Base-by-base conservation (phyloP, 441 rosid species). In the Breynia disticha region DNA sequence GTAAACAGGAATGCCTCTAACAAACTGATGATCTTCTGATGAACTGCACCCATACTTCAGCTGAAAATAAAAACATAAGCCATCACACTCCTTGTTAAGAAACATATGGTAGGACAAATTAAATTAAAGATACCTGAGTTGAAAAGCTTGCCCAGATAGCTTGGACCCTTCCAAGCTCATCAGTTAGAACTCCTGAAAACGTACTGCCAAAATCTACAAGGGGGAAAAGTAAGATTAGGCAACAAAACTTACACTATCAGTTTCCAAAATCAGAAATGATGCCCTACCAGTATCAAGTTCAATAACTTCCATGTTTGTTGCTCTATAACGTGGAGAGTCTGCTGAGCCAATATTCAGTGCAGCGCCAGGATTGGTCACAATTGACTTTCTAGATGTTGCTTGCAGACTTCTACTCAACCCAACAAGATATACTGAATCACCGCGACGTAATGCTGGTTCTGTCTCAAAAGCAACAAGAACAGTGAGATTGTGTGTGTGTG, bases 91-190 rank as follows among this genome's bases (percentile, higher is more conserved):
- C 24, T 19, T 9, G 7, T 5, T 19, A 20, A 52, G 67, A 49
- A 52, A 56, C 16, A 39, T 35, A 59, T 42, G 16, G 39, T 14
- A 19, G 54, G 10, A 62, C 35, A 19, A 37, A 50, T 17, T 46
- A 64, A 16, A 52, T 53, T 20, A 62, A 42, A 63, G 62, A 45
- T 67, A 89, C 99, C 96, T 82, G 89, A 62, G 88, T 76, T 11
- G 96, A 81, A 79, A 93, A 93, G 79, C 97, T 80, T 67, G 83
- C 99, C 99, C 99, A 93, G 44, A 93, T 68, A 64, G 99, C 99
- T 68, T 82, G 87, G 59, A 93, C 90, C 73, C 83, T 76, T 72
- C 97, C 99, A 13, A 38, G 86, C 80, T 84, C 90, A 78, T 86
- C 86, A 56, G 90, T 74, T 60, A 93, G 77, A 57, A 87, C 96